A percentile compares a stretch with the other conserved stretches of the same genome.
Evolutionary conservation across 768 basidiomycete species (phyloP).

Genomic region (Ramaria sp.): DNA sequence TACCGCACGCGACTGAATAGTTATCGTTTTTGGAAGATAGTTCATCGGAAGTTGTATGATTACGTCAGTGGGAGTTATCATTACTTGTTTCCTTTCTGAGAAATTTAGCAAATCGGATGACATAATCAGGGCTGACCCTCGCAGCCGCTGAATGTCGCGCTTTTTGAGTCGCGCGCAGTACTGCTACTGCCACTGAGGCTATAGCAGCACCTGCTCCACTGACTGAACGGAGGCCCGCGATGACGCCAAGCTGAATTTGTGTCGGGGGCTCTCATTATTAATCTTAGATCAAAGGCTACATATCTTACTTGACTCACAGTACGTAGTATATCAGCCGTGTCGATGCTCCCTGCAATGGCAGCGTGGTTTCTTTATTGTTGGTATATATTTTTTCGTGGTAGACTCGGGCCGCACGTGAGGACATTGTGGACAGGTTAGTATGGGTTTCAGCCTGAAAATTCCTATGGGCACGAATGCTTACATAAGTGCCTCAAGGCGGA

Average conservation of each 20-base stretch:
- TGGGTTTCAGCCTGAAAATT: too few relatives aligned
- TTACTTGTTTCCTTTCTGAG: not conserved
- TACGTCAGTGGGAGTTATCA: not conserved
- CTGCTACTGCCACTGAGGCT: too few relatives aligned
- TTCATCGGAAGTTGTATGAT: too few relatives aligned
- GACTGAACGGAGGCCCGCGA: too few relatives aligned
- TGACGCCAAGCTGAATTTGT: too few relatives aligned
- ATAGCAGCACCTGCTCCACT: too few relatives aligned
- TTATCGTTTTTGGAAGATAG: not conserved
- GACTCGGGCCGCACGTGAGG: too few relatives aligned
- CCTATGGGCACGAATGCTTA: too few relatives aligned
- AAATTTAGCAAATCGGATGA: not conserved
- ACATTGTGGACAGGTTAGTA: too few relatives aligned
- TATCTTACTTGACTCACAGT: too few relatives aligned
- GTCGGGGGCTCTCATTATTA: too few relatives aligned
- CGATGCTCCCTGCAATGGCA: not conserved
- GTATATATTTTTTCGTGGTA: not conserved
- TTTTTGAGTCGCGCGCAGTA: not conserved
- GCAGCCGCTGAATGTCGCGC: not conserved
- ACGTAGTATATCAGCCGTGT: not conserved
- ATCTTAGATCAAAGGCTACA: too few relatives aligned
- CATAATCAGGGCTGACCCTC: not conserved
- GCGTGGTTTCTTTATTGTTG: not conserved
- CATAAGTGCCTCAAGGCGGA: constrained; percentile 3
- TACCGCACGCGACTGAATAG: not conserved